Conservation (phyloP, 208 protist species). For the Wallacemonas rigidus region DNA sequence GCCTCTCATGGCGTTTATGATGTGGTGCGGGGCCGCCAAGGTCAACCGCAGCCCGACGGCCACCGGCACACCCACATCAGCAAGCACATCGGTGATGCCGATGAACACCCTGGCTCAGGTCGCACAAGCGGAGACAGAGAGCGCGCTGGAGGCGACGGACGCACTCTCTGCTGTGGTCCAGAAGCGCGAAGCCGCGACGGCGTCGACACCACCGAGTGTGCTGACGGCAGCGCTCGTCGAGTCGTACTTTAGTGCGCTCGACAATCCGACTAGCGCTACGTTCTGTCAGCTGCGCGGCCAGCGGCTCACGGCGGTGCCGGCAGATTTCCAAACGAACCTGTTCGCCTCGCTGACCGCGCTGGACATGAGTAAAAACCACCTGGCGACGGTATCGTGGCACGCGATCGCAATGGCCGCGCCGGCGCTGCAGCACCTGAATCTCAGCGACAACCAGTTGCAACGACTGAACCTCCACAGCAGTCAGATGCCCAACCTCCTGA, state of each 20-base stretch:
- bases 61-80: not conserved
- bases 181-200: not conserved
- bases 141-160: constrained; percentile 22
- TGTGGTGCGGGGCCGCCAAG: constrained; percentile 21
- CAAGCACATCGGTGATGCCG: not conserved
- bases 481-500: constrained; percentile 24
- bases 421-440: constrained; percentile 51
- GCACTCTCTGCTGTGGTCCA: constrained; percentile 6
- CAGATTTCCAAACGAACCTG: constrained; percentile 28
- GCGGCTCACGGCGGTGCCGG: constrained; percentile 42
- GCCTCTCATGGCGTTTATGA: constrained; percentile 26
- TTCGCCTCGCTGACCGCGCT: constrained; percentile 47
- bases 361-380: constrained; percentile 56
- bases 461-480: constrained; percentile 21
- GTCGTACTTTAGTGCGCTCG: constrained; percentile 31
- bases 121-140: constrained; percentile 45
- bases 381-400: constrained; percentile 55
- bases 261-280: constrained; percentile 11
- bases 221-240: constrained; percentile 39
- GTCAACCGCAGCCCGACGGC: not conserved
- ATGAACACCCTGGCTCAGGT: constrained; percentile 41
- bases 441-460: constrained; percentile 40
- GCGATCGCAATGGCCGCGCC: constrained; percentile 47
- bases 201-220: not conserved
- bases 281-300: constrained; percentile 47